Conservation (phyloP, 345 rosid species). For the Salix dunnii region DNA sequence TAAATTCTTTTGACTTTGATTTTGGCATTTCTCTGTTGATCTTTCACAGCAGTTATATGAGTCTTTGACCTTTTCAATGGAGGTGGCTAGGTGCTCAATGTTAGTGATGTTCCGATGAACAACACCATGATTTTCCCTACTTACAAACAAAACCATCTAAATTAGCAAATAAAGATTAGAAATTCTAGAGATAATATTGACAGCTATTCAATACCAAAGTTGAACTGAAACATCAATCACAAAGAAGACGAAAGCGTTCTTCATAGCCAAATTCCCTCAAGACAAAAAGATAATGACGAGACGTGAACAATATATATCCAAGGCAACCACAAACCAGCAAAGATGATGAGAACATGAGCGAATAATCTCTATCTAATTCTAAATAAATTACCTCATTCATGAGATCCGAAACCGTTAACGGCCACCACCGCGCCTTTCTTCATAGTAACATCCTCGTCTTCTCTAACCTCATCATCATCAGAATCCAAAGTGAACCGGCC, state of each 20-base stretch:
- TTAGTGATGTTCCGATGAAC: too few species aligned
- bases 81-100: neutral
- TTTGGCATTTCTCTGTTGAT: too few species aligned
- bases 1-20: too few species aligned
- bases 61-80: neutral
- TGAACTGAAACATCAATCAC: neutral
- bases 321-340: neutral
- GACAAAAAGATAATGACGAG: neutral
- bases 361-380: constrained; percentile 1
- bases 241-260: neutral
- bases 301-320: neutral
- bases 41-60: neutral
- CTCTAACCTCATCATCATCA: constrained; percentile 59
- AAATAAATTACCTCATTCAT: constrained; percentile 37
- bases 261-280: neutral
- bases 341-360: constrained; percentile 8
- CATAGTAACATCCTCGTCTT: constrained; percentile 31
- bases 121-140: neutral
- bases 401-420: constrained; percentile 53
- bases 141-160: too few species aligned
- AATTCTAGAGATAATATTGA: neutral
- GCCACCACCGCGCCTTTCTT: constrained; percentile 20
- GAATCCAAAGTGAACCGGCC: constrained; percentile 68
- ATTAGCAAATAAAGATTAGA: neutral
- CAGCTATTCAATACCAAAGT: neutral